phyloP scores from a whole-genome alignment of 495 filamentous ascomycete species.

The Bombardia bombarda region DNA sequence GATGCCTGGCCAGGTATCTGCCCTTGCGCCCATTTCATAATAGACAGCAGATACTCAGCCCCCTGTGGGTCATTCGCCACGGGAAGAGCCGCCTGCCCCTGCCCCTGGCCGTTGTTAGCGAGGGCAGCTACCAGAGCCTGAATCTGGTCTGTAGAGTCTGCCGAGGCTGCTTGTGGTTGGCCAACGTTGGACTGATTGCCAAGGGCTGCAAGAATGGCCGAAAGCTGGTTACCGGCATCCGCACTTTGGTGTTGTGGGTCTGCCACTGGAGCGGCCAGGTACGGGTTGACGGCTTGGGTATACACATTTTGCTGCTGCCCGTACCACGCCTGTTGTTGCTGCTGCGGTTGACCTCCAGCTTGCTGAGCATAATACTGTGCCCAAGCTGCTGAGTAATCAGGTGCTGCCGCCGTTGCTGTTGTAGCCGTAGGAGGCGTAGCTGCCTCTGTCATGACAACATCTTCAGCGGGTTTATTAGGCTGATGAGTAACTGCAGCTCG shows the following conservation, averaged over 20 bases:
- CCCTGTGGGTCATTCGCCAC: conserved; percentile 9
- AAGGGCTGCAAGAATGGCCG: conserved; percentile 17
- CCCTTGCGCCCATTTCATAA: conserved; percentile 14
- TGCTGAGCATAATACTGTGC: conserved; percentile 24
- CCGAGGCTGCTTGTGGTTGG: conserved; percentile 8
- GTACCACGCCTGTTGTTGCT: conserved; percentile 22
- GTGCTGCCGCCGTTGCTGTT: conserved; percentile 6
- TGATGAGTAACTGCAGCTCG: conserved; percentile 15
- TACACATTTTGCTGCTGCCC: conserved; percentile 11
- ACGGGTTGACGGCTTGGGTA: conserved; percentile 15
- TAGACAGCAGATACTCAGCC: conserved; percentile 13
- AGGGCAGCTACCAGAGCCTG: conserved; percentile 16
- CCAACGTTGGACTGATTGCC: conserved; percentile 6
- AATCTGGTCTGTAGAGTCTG: conserved; percentile 8
- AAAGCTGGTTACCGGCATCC: conserved; percentile 10
- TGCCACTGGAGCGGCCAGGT: conserved; percentile 5
- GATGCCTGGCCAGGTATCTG: conserved; percentile 2
- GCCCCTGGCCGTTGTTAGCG: conserved; percentile 5
- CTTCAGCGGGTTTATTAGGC: neutral
- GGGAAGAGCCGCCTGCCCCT: neutral
- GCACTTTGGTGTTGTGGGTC: conserved; percentile 9
- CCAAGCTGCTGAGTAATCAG: conserved; percentile 20
- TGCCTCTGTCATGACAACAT: conserved; percentile 1
- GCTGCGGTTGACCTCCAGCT: conserved; percentile 3
- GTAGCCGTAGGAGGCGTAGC: neutral